Base-by-base conservation (phyloP, 1,284 basidiomycete genomes). In the Boletus holoroseus region DNA sequence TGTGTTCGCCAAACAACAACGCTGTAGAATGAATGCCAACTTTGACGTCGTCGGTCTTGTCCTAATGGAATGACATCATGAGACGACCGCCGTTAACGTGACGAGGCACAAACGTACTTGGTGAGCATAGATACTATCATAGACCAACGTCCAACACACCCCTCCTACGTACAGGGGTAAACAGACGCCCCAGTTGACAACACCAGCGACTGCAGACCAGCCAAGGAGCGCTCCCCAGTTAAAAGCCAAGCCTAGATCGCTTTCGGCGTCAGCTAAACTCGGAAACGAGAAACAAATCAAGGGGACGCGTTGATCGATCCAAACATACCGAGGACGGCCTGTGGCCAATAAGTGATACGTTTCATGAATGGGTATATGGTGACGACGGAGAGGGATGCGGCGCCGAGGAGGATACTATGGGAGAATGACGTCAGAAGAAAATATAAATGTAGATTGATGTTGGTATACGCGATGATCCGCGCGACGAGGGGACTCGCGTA, bases 71-170 rank as follows among this genome's bases (percentile, higher is more conserved):
- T 40, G 13, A 18, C 32, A 35, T 13, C 13, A 15, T 38, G 27
- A 46, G 41, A 36, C n/a, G 20, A 36, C 4, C 43, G 26, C 31
- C 8, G 13, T n/a, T 6, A 18, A 28, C 12, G 9, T 12, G 30
- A 12, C 22, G 18, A 5, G 30, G 35, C 26, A 9, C 28, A 4
- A 16, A 38, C 73, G 32, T 54, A 90, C 91, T 75, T 97, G 95
- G 69, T 99, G 96, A 2, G 96, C 96, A 63, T 99, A 99, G 59
- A 99, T 95, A 44, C 87, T 96, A 63, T 99, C 96, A 64, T 99
- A 99, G 1, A 94, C 89, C 48, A 99, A 78, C 44, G 94, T 96
- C 93, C 94, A 99, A 60, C 83, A 83, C 30, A 94, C 75, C 7
- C 91, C 90, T 3, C 94, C 92, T 0, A 85, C 83, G 63, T 99